These are phyloP conservation scores for Globisporangium nagaii DNA, from an alignment of 352 stramenopile species.

Conservation along the genomic window DNA sequence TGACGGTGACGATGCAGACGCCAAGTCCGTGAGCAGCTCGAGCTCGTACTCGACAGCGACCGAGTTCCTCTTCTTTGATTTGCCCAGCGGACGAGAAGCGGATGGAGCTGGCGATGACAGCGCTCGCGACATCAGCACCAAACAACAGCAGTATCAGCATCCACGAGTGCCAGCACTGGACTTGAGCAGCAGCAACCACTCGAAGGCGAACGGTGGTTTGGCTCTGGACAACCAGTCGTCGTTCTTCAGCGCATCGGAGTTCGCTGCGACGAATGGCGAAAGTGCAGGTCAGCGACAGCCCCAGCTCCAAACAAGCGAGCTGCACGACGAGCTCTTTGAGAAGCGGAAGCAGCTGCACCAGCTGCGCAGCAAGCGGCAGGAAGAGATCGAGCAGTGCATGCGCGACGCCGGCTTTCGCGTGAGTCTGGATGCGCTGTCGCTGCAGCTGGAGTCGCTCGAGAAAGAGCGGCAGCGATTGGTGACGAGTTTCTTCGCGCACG, in stretches of 20 bases:
- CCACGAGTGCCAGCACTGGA: not conserved
- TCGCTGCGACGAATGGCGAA: not conserved
- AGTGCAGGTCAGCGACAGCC: no score
- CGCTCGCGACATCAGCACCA: not conserved
- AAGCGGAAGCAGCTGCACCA: conserved; percentile 25
- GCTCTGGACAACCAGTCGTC: not conserved
- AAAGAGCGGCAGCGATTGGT: conserved; percentile 26
- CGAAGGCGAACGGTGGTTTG: not conserved
- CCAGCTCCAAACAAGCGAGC: not conserved
- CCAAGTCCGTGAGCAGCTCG: conserved; percentile 22
- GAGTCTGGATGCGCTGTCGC: conserved; percentile 11
- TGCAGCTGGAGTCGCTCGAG: conserved; percentile 16
- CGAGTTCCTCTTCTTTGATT: conserved; percentile 44
- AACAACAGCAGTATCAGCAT: not conserved
- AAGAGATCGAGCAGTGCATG: conserved; percentile 8
- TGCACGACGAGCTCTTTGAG: conserved; percentile 26
- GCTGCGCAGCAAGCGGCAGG: conserved; percentile 18
- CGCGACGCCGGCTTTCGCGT: conserved; percentile 14
- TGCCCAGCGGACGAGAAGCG: not conserved
- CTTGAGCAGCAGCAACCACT: not conserved
- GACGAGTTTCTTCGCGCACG: conserved; percentile 22
- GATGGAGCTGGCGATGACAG: not conserved
- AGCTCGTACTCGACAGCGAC: conserved; percentile 32
- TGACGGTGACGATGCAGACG: conserved; percentile 11
- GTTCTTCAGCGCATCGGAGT: not conserved